phyloP scores from a whole-genome alignment of 331 rosid genomes.

The Rosa hybrid region DNA sequence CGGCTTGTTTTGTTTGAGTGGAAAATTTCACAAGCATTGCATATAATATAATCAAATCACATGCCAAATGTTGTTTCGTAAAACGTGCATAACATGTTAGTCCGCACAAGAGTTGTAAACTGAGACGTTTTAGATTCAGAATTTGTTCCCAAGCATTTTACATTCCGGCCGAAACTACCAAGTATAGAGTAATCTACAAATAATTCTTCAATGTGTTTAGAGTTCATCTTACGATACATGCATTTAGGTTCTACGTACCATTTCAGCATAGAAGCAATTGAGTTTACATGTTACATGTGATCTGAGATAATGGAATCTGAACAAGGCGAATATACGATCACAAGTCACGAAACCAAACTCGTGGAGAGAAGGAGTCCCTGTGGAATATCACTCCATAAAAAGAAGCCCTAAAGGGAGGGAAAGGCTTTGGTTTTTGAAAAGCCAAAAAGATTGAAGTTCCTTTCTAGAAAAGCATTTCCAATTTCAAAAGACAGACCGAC shows the following conservation, averaged over 20 bases:
- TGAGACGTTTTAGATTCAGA: background rate
- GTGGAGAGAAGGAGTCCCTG: background rate
- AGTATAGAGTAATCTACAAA: background rate
- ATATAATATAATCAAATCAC: background rate
- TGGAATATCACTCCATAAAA: too few relatives aligned
- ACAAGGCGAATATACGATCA: background rate
- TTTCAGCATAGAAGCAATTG: too few relatives aligned
- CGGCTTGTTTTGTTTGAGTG: background rate
- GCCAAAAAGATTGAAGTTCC: background rate
- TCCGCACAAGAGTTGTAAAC: background rate
- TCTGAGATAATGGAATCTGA: background rate
- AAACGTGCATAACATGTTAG: too few relatives aligned
- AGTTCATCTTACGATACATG: too few relatives aligned
- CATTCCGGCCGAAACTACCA: background rate
- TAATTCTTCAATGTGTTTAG: too few relatives aligned
- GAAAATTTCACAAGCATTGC: background rate
- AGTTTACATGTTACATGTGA: too few relatives aligned
- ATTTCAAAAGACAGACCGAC: conserved; percentile 32
- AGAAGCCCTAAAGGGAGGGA: background rate
- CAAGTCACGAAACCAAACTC: background rate
- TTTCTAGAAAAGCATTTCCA: background rate
- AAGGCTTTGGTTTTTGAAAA: background rate
- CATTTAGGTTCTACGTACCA: too few relatives aligned
- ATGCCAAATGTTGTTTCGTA: too few relatives aligned
- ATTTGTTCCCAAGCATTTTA: background rate